Evolutionary conservation across 2,329 filamentous ascomycete species (phyloP).

Genomic region (Penicillium italicum): DNA sequence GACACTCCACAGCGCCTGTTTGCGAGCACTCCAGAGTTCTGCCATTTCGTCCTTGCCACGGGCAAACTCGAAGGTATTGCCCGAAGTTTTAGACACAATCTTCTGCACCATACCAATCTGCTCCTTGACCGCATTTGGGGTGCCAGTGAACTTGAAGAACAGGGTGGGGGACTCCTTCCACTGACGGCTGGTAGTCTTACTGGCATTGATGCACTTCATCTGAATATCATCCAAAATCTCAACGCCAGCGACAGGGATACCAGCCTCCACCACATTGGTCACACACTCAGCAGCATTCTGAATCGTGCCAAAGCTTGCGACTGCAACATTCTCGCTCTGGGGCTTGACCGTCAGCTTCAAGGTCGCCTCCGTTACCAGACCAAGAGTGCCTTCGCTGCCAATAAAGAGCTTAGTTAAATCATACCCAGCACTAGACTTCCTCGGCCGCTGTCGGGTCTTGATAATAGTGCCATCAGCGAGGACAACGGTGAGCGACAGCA

Average conservation of each 20-base stretch:
- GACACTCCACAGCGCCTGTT: slow-evolving; percentile 70
- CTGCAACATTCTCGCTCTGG: slow-evolving; percentile 74
- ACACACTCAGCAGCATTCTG: slow-evolving; percentile 75
- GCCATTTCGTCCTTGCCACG: slow-evolving; percentile 60
- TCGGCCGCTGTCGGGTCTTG: slow-evolving; percentile 80
- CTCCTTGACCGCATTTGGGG: slow-evolving; percentile 59
- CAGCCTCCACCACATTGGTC: slow-evolving; percentile 71
- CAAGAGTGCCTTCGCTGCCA: slow-evolving; percentile 86
- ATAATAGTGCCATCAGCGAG: slow-evolving; percentile 86
- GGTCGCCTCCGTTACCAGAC: slow-evolving; percentile 85
- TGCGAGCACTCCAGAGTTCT: slow-evolving; percentile 72
- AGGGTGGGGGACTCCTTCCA: slow-evolving; percentile 70
- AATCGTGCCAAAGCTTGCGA: slow-evolving; percentile 63
- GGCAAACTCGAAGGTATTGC: slow-evolving; percentile 66
- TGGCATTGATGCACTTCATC: slow-evolving; percentile 67
- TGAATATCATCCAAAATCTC: slow-evolving; percentile 91
- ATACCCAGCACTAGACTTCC: slow-evolving; percentile 89
- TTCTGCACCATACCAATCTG: slow-evolving; percentile 60
- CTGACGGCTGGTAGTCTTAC: slow-evolving; percentile 44
- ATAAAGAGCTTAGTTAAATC: slow-evolving; percentile 87
- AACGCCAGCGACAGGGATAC: slow-evolving; percentile 83
- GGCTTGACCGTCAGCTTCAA: slow-evolving; percentile 82
- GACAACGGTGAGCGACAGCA: slow-evolving; percentile 79
- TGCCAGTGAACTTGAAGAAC: slow-evolving; percentile 73
- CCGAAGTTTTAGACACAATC: slow-evolving; percentile 53